Percentiles rank a stretch among this genome's conserved stretches.
These are phyloP conservation scores for Trichomonascaceae sp. DNA, from an alignment of 1,139 yeast species.

Conservation along the genomic window DNA sequence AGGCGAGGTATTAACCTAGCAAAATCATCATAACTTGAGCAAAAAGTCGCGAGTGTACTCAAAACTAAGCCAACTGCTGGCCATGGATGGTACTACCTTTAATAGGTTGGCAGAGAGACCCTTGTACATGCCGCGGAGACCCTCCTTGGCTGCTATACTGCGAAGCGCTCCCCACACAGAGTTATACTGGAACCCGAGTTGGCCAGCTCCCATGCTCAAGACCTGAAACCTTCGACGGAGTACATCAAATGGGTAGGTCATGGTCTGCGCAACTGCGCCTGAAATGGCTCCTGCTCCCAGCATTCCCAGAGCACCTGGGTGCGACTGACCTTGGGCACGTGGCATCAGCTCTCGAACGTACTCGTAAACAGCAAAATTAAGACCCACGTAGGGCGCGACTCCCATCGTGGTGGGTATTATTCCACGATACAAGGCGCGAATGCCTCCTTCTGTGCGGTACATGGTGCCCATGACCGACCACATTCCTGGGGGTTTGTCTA, in stretches of 20 bases:
- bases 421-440: conserved; percentile 69
- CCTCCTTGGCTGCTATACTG: conserved; percentile 60
- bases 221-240: conserved; percentile 86
- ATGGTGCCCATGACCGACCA: conserved; percentile 44
- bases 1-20: too few relatives aligned
- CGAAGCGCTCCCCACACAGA: conserved; percentile 60
- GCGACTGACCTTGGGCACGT: conserved; percentile 19
- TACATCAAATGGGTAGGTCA: conserved; percentile 85
- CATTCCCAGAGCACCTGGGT: conserved; percentile 38
- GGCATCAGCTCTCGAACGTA: conserved; percentile 44
- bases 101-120: conserved; percentile 82
- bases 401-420: conserved; percentile 81
- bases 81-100: conserved; percentile 91
- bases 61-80: conserved; percentile 83
- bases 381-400: conserved; percentile 92
- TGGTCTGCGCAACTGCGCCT: conserved; percentile 73
- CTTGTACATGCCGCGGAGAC: conserved; percentile 68
- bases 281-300: conserved; percentile 72
- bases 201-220: conserved; percentile 55
- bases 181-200: conserved; percentile 66
- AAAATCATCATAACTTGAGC: too few relatives aligned
- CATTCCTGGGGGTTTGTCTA: conserved; percentile 49
- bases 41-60: conserved; percentile 46
- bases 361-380: conserved; percentile 86
- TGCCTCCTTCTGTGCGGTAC: conserved; percentile 68